These are phyloP conservation scores for Sporothrix brasiliensis DNA, from an alignment of 2,329 filamentous ascomycete genomes.

Conservation along the genomic window DNA sequence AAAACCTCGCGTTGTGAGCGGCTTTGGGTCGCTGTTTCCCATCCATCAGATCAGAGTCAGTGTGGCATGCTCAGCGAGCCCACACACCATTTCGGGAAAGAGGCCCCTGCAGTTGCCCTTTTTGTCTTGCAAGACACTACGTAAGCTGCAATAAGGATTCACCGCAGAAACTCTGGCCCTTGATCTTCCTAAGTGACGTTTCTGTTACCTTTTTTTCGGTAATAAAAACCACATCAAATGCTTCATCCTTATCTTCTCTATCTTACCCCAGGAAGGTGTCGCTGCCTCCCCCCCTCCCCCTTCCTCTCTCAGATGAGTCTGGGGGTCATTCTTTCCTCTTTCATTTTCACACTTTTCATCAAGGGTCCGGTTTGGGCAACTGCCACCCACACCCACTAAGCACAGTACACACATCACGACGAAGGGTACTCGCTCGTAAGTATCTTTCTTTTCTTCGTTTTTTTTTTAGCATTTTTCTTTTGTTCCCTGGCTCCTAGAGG, in stretches of 20 bases:
- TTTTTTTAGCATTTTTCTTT: background rate
- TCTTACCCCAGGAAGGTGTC: slow-evolving; percentile 20
- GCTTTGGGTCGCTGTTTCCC: background rate
- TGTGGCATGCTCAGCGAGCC: background rate
- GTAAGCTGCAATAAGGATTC: background rate
- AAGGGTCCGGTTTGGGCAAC: slow-evolving; percentile 5
- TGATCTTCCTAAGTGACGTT: slow-evolving; percentile 23
- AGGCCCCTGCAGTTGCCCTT: slow-evolving; percentile 26
- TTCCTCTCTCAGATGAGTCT: background rate
- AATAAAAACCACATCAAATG: slow-evolving; percentile 28
- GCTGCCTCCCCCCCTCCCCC: background rate
- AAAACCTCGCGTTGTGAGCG: background rate
- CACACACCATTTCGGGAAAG: slow-evolving; percentile 25
- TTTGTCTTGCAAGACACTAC: slow-evolving; percentile 2
- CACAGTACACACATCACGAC: slow-evolving; percentile 6
- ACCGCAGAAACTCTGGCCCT: background rate
- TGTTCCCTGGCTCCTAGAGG: slow-evolving; percentile 10
- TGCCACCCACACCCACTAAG: slow-evolving; percentile 15
- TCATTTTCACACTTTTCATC: background rate
- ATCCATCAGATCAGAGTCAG: slow-evolving; percentile 10
- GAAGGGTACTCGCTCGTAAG: slow-evolving; percentile 9
- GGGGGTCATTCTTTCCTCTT: slow-evolving; percentile 4
- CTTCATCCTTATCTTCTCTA: slow-evolving; percentile 14
- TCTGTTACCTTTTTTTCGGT: slow-evolving; percentile 32
- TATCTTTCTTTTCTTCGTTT: background rate